phyloP scores from a whole-genome alignment of 495 filamentous ascomycete species.

The Penicillium waksmanii region DNA sequence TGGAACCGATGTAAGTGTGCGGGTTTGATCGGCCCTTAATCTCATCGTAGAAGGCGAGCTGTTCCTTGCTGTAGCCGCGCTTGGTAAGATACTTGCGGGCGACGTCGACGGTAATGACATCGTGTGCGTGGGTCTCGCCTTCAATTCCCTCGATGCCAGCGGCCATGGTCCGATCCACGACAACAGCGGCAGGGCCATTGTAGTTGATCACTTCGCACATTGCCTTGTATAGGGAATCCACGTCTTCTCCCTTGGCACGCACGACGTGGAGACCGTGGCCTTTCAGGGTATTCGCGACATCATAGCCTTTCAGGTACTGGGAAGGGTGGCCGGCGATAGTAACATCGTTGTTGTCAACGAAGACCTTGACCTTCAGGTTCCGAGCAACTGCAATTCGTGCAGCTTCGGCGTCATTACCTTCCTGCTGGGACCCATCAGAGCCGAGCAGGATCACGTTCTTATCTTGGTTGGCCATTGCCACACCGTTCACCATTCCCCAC shows the following conservation, averaged over 20 bases:
- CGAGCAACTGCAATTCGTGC: conserved; percentile 42
- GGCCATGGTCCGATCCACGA: conserved; percentile 42
- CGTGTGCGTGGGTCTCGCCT: conserved; percentile 40
- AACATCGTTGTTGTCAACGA: conserved; percentile 48
- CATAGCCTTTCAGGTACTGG: conserved; percentile 40
- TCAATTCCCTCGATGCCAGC: conserved; percentile 41
- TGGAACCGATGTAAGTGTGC: conserved; percentile 37
- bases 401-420: conserved; percentile 48
- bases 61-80: conserved; percentile 39
- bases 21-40: conserved; percentile 43
- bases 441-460: conserved; percentile 42
- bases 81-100: conserved; percentile 46
- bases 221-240: conserved; percentile 38
- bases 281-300: conserved; percentile 33
- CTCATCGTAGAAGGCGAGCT: conserved; percentile 44
- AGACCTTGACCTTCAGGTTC: conserved; percentile 45
- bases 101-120: conserved; percentile 42
- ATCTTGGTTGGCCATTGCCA: conserved; percentile 41
- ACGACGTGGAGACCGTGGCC: conserved; percentile 43
- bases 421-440: conserved; percentile 46
- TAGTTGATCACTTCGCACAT: conserved; percentile 37
- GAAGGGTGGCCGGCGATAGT: conserved; percentile 47
- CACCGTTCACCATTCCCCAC: conserved; percentile 47
- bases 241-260: conserved; percentile 38
- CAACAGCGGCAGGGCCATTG: conserved; percentile 40